phyloP scores from a whole-genome alignment of 1,284 basidiomycete genomes.

The Cryptococcus sp. region DNA sequence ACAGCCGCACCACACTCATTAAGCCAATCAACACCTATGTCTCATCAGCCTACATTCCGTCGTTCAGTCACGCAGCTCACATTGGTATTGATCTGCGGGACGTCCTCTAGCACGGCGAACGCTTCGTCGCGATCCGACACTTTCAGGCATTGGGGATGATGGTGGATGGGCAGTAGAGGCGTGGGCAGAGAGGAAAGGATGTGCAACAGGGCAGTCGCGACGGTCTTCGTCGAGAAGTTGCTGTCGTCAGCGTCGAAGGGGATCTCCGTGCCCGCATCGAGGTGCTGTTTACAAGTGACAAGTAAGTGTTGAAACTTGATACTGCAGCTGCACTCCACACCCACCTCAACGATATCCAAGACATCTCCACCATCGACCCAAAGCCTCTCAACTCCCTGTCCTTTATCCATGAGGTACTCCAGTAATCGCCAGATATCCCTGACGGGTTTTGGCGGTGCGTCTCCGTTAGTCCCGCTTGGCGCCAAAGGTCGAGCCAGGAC shows the following conservation, averaged over 20 bases:
- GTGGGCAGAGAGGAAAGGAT: constrained; percentile 32
- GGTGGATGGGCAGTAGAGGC: constrained; percentile 28
- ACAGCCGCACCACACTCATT: constrained; percentile 35
- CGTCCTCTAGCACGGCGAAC: constrained; percentile 42
- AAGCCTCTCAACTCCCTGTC: constrained; percentile 17
- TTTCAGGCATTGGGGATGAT: constrained; percentile 17
- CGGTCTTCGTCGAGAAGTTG: background rate
- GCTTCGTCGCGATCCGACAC: constrained; percentile 39
- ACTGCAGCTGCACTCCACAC: constrained; percentile 2
- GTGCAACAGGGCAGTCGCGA: constrained; percentile 29
- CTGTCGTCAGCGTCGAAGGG: background rate
- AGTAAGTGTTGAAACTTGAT: background rate
- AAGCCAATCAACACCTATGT: constrained; percentile 33
- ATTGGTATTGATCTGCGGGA: constrained; percentile 41
- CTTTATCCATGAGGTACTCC: constrained; percentile 42
- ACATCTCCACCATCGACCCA: constrained; percentile 23
- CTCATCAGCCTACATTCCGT: background rate
- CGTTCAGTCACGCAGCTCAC: constrained; percentile 17
- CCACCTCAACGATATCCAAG: constrained; percentile 32
- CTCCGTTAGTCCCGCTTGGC: constrained; percentile 9
- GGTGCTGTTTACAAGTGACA: constrained; percentile 8
- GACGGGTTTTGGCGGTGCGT: constrained; percentile 28
- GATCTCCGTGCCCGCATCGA: constrained; percentile 8
- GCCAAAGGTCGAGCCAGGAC: constrained; percentile 17
- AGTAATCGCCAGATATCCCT: constrained; percentile 43